Evolutionary conservation across 495 filamentous ascomycete species (phyloP), one percentile per base, ranked within the genome.

Genomic region (Saxophila tyrrhenica): DNA sequence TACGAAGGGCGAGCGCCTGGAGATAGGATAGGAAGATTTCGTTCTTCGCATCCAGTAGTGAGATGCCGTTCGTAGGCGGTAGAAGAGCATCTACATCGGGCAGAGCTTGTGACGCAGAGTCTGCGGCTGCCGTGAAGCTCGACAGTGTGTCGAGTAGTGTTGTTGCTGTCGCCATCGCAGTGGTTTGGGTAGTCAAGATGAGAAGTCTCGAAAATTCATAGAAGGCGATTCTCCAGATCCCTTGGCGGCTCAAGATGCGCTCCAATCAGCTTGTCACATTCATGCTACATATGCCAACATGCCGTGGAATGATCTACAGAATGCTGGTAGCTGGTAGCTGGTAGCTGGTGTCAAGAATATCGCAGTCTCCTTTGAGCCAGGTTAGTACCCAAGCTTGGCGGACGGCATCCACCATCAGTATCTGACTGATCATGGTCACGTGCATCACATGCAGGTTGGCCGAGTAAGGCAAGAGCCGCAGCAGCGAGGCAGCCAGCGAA

Each of bases 11-110:
- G 3, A 95, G 78, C 61, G 96, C 90, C 62, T 97, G 94, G 0
- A 97, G 73, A 71, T 98, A 98, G 1, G 94, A 89, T 42, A 98
- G 84, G 15, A 98, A 79, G 17, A 97, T 78, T 57, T 98, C 94
- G 73, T 87, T 95, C 68, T 98, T 98, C 50, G 84, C 78, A 64
- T 95, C 88, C 63, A 98, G 81, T 3, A 98, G 83, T 1, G 92
- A 96, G 48, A 98, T 90, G 57, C 91, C 91, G 57, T 95, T 82
- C 60, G 82, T 75, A 9, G 87, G 83, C 5, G 86, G 78, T 42
- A 82, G 63, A 1, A 62, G 51, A 1, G 55, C 2, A n/a, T 25
- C 25, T 1, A 22, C 3, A 10, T 44, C 50, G 9, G 59, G 59
- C 22, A 62, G 47, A 16, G 29, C 50, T 11, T 54, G n/a, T 25